Percentiles rank a stretch among this genome's conserved stretches.
These are phyloP conservation scores for Podospora australis DNA, from an alignment of 495 filamentous ascomycete genomes.

Conservation along the genomic window DNA sequence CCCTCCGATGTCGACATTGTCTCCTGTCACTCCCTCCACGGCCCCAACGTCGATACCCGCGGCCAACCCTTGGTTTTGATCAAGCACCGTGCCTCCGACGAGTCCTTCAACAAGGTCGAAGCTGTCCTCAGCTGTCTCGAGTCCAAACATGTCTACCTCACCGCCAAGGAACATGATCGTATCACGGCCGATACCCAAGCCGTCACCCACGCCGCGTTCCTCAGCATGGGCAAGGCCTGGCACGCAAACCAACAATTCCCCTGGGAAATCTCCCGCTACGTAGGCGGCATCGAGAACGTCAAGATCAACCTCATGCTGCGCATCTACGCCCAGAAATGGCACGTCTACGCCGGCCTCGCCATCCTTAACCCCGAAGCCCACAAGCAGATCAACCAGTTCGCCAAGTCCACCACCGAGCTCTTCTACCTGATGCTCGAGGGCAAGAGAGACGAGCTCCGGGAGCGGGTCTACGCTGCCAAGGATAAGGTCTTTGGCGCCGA, in stretches of 20 bases:
- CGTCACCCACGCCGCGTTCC: conserved; percentile 93
- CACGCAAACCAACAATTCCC: conserved; percentile 87
- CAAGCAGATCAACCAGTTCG: conserved; percentile 89
- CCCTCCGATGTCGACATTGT: conserved; percentile 87
- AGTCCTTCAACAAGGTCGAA: conserved; percentile 71
- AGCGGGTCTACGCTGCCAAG: conserved; percentile 70
- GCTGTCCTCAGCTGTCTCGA: conserved; percentile 71
- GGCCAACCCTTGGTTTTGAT: conserved; percentile 90
- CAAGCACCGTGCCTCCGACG: conserved; percentile 77
- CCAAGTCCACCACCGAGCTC: conserved; percentile 82
- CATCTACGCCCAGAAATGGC: conserved; percentile 98
- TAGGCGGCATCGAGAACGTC: conserved; percentile 96
- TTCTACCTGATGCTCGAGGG: conserved; percentile 95
- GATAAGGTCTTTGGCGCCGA: conserved; percentile 68
- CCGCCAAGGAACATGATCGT: conserved; percentile 80
- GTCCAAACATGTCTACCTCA: conserved; percentile 78
- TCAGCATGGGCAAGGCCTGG: conserved; percentile 97
- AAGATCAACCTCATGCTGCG: conserved; percentile 97
- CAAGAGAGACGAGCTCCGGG: conserved; percentile 67
- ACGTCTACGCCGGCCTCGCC: conserved; percentile 94
- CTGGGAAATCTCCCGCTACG: conserved; percentile 77
- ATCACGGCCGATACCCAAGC: conserved; percentile 98
- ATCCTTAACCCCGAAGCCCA: conserved; percentile 92
- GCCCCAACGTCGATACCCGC: conserved; percentile 78
- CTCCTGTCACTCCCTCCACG: conserved; percentile 94